Conservation (phyloP, 2,329 filamentous ascomycete species). For the Epicoccum nigrum region DNA sequence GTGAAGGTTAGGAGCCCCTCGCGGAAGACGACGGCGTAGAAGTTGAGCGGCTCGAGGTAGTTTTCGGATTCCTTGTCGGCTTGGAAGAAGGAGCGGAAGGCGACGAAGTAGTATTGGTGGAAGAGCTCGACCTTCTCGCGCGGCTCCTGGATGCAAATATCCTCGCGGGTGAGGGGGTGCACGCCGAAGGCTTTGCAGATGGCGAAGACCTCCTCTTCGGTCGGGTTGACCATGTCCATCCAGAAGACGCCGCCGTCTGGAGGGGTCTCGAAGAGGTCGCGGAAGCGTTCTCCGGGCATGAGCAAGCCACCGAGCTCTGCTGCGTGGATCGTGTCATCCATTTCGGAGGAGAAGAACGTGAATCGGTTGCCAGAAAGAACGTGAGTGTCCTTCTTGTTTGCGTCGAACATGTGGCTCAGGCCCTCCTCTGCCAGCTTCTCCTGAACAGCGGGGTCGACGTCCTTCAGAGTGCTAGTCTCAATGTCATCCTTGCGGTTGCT, state of each 20-base stretch:
- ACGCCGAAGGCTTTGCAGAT: conserved; percentile 95
- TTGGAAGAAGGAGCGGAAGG: conserved; percentile 91
- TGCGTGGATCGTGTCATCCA: conserved; percentile 91
- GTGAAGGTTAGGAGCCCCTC: conserved; percentile 96
- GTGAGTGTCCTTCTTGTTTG: conserved; percentile 35
- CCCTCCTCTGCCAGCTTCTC: conserved; percentile 53
- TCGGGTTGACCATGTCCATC: conserved; percentile 91
- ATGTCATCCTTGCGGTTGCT: conserved; percentile 47
- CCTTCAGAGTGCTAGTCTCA: conserved; percentile 39
- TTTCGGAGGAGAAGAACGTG: conserved; percentile 95
- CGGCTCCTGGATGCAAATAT: conserved; percentile 93
- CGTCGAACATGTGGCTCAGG: conserved; percentile 42
- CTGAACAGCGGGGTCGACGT: conserved; percentile 43
- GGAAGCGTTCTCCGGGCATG: conserved; percentile 86
- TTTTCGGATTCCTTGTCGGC: conserved; percentile 78
- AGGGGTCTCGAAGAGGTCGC: conserved; percentile 79
- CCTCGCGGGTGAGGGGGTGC: conserved; percentile 93
- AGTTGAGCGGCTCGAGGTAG: conserved; percentile 92
- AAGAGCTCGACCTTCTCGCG: conserved; percentile 99
- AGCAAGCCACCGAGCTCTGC: conserved; percentile 86
- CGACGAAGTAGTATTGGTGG: conserved; percentile 96
- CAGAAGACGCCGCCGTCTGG: conserved; percentile 90
- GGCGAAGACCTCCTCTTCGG: conserved; percentile 82
- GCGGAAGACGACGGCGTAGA: conserved; percentile 95
- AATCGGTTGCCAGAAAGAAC: conserved; percentile 74